Evolutionary conservation across 345 rosid species (phyloP).

Genomic region (Pugionium cornutum): DNA sequence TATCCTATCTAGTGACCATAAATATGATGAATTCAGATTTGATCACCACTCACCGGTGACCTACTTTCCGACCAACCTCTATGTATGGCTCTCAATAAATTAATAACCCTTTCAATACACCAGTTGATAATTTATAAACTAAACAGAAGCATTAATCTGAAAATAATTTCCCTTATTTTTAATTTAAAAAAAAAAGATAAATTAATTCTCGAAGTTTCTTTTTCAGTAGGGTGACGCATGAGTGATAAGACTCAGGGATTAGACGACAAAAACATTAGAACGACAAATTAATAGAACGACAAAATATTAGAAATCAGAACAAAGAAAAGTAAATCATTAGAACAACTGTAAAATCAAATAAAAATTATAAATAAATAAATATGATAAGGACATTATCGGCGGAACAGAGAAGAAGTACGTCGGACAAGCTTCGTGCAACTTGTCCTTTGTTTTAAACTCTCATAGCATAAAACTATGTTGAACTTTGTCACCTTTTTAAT

Average conservation of each 20-base stretch:
- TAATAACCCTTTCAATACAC: background rate
- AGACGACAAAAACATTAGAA: conserved; percentile 20
- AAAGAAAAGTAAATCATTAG: conserved; percentile 8
- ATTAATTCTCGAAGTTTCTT: background rate
- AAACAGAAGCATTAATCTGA: background rate
- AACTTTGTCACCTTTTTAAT: conserved; percentile 27
- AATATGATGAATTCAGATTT: background rate
- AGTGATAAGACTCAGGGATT: conserved; percentile 17
- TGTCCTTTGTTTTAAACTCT: conserved; percentile 29
- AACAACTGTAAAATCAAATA: conserved; percentile 11
- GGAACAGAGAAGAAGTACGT: conserved; percentile 31
- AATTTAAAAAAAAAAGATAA: background rate
- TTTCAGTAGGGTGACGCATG: conserved; percentile 10
- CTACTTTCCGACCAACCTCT: conserved; percentile 38
- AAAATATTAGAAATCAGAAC: conserved; percentile 10
- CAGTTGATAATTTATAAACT: background rate
- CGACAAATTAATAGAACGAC: background rate
- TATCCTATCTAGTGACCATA: conserved; percentile 15
- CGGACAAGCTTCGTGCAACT: conserved; percentile 26
- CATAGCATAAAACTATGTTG: conserved; percentile 23
- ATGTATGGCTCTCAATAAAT: conserved; percentile 24
- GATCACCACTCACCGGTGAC: conserved; percentile 28
- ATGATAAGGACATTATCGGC: conserved; percentile 32
- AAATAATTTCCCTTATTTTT: background rate
- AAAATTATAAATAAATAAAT: background rate